phyloP scores from a whole-genome alignment of 176 grass and related monocot genomes.

The Olyra latifolia region DNA sequence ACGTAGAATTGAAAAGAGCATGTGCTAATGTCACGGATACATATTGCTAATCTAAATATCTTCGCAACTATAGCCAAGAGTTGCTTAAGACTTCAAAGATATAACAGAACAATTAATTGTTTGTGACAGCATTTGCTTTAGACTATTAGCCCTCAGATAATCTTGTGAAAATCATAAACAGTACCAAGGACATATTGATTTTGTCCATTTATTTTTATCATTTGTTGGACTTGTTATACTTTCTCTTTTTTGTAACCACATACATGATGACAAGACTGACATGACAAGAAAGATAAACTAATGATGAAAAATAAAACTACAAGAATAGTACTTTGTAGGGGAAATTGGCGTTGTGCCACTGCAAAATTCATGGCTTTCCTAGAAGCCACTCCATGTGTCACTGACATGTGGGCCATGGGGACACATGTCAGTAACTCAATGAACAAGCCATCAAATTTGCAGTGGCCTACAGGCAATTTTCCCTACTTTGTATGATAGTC shows the following conservation, averaged over 20 bases:
- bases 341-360: no score
- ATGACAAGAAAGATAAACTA: not conserved
- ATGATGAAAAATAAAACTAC: not conserved
- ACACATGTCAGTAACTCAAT: no score
- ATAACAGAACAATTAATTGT: not conserved
- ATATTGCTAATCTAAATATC: slow-evolving; percentile 3
- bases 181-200: not conserved
- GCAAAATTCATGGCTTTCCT: no score
- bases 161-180: not conserved
- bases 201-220: not conserved
- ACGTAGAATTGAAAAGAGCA: not conserved
- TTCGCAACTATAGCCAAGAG: not conserved
- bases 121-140: not conserved
- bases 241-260: slow-evolving; percentile 8
- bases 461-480: no score
- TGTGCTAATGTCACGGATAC: not conserved
- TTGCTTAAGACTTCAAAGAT: slow-evolving; percentile 3
- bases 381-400: no score
- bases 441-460: no score
- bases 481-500: not conserved
- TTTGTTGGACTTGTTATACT: not conserved
- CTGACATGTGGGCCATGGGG: no score
- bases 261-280: not conserved
- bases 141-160: not conserved
- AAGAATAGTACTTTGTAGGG: not conserved